Base-by-base conservation (phyloP, 139 green algal genomes). In the Dunaliella primolecta region DNA sequence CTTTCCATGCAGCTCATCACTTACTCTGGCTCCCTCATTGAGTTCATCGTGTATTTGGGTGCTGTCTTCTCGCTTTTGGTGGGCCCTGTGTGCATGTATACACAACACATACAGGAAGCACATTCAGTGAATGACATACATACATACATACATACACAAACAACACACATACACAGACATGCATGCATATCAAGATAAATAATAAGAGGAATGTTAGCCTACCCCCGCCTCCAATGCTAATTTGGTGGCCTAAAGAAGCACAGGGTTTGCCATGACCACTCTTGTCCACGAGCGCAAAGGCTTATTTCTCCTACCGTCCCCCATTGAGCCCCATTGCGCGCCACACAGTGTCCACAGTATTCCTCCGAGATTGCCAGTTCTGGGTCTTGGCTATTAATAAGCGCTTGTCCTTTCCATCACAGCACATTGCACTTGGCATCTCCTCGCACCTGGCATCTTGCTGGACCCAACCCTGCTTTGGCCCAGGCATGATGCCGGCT, bases 21-120 rank as follows among this genome's bases (percentile, higher is more conserved):
- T 64, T 15, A 64, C 46, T 64, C 46, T 64, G 46, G 46, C 46
- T 64, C 46, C 15, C 15, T 64, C 46, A 77, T 32, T 21, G 11
- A 32, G 71, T n/a, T 77, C 71, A 32, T 2, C 71, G 27, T 15
- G 71, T 77, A 77, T n/a, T 77, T 77, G 71, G 71, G 71, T 77
- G 71, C 27, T 32, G 71, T 84, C 34, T 31, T 2, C 33, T 38
- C 70, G 32, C 2, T 77, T n/a, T 64, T 64, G 46, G 7, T 15
- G 7, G 46, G 46, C 7, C 46, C 46, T 64, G 46, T 64, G 46
- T 64, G 46, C 15, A 15, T 64, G 46, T 15, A 15, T 64, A n/a
- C n/a, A n/a, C n/a, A n/a, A n/a, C n/a, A n/a, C n/a, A n/a, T n/a
- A n/a, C n/a, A n/a, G n/a, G n/a, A n/a, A n/a, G n/a, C n/a, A n/a